A percentile compares a stretch with the other conserved stretches of the same genome.
Conservation (phyloP, 371 early-diverging fungal species). For the Scutellospora calospora region DNA sequence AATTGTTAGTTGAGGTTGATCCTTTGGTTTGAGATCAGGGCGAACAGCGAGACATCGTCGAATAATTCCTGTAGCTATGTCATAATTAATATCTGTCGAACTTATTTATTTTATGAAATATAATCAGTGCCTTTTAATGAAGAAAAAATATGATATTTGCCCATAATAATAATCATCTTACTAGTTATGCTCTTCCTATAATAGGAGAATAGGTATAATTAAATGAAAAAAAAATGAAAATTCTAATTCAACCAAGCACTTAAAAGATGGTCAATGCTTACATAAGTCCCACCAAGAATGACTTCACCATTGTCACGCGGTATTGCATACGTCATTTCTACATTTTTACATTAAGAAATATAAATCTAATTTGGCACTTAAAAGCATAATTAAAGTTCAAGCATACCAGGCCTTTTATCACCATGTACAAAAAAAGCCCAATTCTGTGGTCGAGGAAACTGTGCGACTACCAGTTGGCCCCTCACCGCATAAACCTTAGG, state of each 20-base stretch:
- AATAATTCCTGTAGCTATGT: slow-evolving; percentile 57
- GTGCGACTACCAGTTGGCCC: slow-evolving; percentile 76
- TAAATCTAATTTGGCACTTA: not conserved
- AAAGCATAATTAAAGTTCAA: slow-evolving; percentile 1
- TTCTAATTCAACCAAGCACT: not conserved
- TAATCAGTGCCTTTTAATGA: not conserved
- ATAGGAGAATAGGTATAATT: not conserved
- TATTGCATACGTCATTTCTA: slow-evolving; percentile 72
- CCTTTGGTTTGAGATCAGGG: slow-evolving; percentile 58
- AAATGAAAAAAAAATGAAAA: not conserved
- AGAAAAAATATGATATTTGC: not conserved
- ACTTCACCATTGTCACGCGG: slow-evolving; percentile 82
- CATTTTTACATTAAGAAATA: not conserved
- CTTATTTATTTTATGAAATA: not conserved
- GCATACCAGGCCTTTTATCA: not conserved
- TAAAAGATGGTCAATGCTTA: not conserved
- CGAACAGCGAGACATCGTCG: slow-evolving; percentile 58
- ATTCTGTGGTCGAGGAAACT: slow-evolving; percentile 34
- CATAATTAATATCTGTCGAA: slow-evolving; percentile 17
- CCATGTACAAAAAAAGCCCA: slow-evolving; percentile 19
- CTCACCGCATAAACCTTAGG: slow-evolving; percentile 68
- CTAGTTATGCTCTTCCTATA: slow-evolving; percentile 65
- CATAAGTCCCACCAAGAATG: slow-evolving; percentile 76
- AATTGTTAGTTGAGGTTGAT: slow-evolving; percentile 61
- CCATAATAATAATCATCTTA: slow-evolving; percentile 51